These are phyloP conservation scores for Myxozyma melibiosi DNA, from an alignment of 805 yeast species.

Conservation along the genomic window DNA sequence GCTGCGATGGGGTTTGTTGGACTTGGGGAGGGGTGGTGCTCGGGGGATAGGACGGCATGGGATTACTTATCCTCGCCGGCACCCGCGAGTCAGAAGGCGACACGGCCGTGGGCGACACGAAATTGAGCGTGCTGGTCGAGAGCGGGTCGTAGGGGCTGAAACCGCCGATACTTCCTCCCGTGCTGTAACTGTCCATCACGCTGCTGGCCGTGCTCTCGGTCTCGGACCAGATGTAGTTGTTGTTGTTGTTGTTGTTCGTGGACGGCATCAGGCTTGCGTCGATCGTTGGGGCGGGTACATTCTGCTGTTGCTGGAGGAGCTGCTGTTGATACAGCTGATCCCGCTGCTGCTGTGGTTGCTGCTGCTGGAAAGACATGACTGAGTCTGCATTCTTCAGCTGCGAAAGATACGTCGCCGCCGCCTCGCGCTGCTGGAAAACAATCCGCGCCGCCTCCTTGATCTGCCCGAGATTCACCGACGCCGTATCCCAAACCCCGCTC, in stretches of 20 bases:
- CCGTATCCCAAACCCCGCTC: slow-evolving; percentile 20
- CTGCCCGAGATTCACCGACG: slow-evolving; percentile 5
- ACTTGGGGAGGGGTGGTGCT: too few species aligned
- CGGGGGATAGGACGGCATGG: too few species aligned
- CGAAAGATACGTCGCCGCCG: not conserved
- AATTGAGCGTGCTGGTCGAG: too few species aligned
- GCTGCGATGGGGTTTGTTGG: too few species aligned
- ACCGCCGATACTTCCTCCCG: not conserved
- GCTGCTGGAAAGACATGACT: not conserved
- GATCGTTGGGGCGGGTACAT: too few species aligned
- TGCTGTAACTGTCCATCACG: not conserved
- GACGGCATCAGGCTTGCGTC: not conserved
- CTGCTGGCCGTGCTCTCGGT: slow-evolving; percentile 1
- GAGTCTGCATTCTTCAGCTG: not conserved
- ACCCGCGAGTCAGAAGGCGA: too few species aligned
- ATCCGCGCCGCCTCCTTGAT: slow-evolving; percentile 15
- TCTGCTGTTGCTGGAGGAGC: not conserved
- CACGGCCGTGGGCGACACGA: too few species aligned
- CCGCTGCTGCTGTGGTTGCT: not conserved
- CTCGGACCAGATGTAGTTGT: not conserved
- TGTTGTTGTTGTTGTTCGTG: not conserved
- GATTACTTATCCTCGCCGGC: too few species aligned
- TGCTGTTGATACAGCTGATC: not conserved
- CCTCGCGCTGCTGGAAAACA: slow-evolving; percentile 13
- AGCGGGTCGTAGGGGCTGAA: not conserved